Evolutionary conservation across 1,139 yeast genomes (phyloP), one percentile per base, ranked within the genome.

Genomic region (Pneumocystis jirovecii): DNA sequence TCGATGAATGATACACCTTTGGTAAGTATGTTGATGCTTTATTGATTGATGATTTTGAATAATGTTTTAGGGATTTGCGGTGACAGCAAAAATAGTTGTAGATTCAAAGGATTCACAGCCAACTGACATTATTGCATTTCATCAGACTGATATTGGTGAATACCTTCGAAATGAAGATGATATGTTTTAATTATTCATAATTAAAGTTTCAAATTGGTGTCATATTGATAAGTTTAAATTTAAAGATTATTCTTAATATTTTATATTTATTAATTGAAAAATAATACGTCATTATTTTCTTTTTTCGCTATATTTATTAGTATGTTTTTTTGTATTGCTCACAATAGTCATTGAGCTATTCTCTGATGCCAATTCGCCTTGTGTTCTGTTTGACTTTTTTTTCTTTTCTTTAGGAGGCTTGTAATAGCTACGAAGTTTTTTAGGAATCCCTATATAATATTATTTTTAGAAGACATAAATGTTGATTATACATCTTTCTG

Each of bases 101-200:
- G 98, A 91, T 74, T 85, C 95, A 31, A 84, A 95, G 76, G 84
- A 85, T 73, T 79, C 90, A 71, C 96, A 88, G 74, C 98, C 98
- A 64, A 93, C 95, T 35, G 95, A 86, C 59, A 91, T 93, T 64
- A 96, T 91, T 19, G 96, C 96, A 12, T 93, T 89, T 76, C 85
- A 98, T 82, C 99, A 93, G 76, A 88, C 96, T 70, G 99, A 93
- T 79, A 90, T 93, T 71, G 99, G 99, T 70, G 99, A 93, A 77
- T 93, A 90, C 74, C 82, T 93, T 74, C 89, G 99, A 82, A 98
- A 95, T 73, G 98, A 93, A 80, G 98, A 93, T 76, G 88, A 97
- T 56, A 79, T 93, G 72, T 93, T 93, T 75, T 66, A 61, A 50
- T 34, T 8, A 21, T 40, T 3, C 1, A 8, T 39, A 6, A 21